Percentiles rank a stretch among this genome's conserved stretches.
These are phyloP conservation scores for Aspergillus sclerotiicarbonarius DNA, from an alignment of 495 filamentous ascomycete species.

Conservation along the genomic window DNA sequence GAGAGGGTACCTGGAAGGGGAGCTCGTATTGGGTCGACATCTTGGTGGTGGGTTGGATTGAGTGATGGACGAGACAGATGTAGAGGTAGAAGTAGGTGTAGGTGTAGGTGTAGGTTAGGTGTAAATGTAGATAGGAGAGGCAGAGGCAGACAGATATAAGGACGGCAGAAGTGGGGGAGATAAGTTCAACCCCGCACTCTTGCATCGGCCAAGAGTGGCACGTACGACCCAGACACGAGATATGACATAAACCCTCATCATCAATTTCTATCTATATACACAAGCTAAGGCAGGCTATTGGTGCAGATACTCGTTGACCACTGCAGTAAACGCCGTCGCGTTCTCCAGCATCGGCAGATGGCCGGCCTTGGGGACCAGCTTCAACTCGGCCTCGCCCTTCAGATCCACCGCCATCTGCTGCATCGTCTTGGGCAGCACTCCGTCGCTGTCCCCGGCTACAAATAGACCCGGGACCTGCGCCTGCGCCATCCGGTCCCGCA, in stretches of 20 bases:
- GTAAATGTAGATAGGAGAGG: too few relatives aligned
- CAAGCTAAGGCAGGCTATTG: background rate
- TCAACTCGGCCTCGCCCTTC: conserved; percentile 54
- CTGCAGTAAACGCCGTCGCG: conserved; percentile 60
- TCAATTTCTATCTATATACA: background rate
- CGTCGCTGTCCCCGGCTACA: conserved; percentile 69
- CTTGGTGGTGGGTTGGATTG: background rate
- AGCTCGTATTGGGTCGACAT: conserved; percentile 40
- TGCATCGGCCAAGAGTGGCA: too few relatives aligned
- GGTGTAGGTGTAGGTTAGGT: too few relatives aligned
- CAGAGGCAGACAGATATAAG: too few relatives aligned
- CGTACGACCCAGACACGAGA: too few relatives aligned
- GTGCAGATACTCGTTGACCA: conserved; percentile 55
- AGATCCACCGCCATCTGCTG: conserved; percentile 61
- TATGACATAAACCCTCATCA: background rate
- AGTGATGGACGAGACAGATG: too few relatives aligned
- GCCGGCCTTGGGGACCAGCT: conserved; percentile 62
- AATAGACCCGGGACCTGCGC: conserved; percentile 61
- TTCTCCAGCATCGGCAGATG: conserved; percentile 85
- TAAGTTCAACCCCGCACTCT: too few relatives aligned
- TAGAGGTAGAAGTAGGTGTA: too few relatives aligned
- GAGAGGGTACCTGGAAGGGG: conserved; percentile 36
- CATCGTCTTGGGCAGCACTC: conserved; percentile 74
- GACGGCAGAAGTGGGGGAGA: too few relatives aligned
- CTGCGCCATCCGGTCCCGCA: conserved; percentile 59